phyloP scores from a whole-genome alignment of 176 grass and related monocot genomes.

The Rhynchospora pubera region DNA sequence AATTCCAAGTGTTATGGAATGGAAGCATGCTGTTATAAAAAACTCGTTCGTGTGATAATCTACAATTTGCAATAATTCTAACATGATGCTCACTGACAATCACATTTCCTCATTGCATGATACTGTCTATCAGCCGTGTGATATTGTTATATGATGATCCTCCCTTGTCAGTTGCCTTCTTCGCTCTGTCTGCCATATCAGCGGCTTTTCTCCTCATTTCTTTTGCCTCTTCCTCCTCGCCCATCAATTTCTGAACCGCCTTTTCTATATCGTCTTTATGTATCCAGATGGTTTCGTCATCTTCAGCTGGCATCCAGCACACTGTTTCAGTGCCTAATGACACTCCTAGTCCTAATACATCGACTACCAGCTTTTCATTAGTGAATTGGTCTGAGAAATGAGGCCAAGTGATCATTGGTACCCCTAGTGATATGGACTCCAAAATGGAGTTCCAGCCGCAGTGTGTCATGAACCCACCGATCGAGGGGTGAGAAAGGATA shows the following conservation, averaged over 20 bases:
- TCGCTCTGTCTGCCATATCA: constrained; percentile 34
- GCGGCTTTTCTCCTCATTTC: constrained; percentile 28
- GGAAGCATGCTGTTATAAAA: too few species aligned
- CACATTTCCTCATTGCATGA: too few species aligned
- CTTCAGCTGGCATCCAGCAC: neutral
- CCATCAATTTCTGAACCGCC: constrained; percentile 35
- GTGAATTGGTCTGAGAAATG: constrained; percentile 58
- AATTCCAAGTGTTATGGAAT: too few species aligned
- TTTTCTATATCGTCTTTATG: constrained; percentile 15
- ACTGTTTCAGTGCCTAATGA: constrained; percentile 24
- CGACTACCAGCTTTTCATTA: constrained; percentile 44
- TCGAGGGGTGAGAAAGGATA: constrained; percentile 39
- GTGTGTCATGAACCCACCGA: constrained; percentile 56
- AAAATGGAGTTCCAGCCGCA: constrained; percentile 60
- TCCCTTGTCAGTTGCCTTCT: constrained; percentile 27
- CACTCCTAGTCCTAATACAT: constrained; percentile 46
- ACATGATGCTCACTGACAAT: too few species aligned
- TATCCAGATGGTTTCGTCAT: neutral
- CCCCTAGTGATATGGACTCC: constrained; percentile 38
- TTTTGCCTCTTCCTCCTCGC: constrained; percentile 14
- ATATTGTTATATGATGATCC: constrained; percentile 31
- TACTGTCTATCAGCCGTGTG: neutral
- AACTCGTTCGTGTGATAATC: too few species aligned
- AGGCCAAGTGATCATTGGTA: constrained; percentile 70
- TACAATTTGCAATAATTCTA: too few species aligned